Base-by-base conservation (phyloP, 2,329 filamentous ascomycete genomes). In the Pseudopyrenochaeta lycopersici region DNA sequence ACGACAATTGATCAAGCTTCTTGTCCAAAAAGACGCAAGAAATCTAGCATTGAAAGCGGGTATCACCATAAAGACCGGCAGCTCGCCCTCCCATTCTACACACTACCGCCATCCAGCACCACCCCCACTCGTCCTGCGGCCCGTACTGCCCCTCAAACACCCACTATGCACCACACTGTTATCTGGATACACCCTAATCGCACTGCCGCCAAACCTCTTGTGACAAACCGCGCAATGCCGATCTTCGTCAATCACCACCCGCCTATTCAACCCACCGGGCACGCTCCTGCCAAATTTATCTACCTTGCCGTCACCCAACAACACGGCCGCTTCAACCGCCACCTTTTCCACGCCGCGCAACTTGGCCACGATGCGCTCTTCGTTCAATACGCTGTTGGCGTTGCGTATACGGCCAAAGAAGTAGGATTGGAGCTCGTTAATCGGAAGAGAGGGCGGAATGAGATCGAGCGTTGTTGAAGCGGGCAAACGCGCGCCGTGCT, bases 141-240 rank as follows among this genome's bases (percentile, higher is more conserved):
- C 71, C 12, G 70, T 55, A 51, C 67, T 71, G 7, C 70, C 68
- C 49, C 68, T 65, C 64, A 78, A 73, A 70, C 81, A 82, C 2
- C 81, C 81, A 52, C 78, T 80, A 67, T 83, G 81, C 53, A 82
- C 79, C 17, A 82, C 80, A 42, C 74, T 72, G 38, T 77, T 75
- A 64, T 96, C 90, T 6, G 93, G 91, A 76, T 95, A 84, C 11
- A 97, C 93, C 35, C 93, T 89, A 54, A 98, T 90, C 15, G 97
- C 95, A 74, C 90, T 96, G 1, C 92, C 90, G 1, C 93, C 94
- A 61, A 99, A 85, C 62, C 95, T 83, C 81, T 97, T 98, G 76
- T 97, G 90, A 73, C 95, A 99, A 14, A 96, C 91, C 11, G 90
- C 88, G 73, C 95, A 99, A 49, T 97, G 89, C 46, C 91, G 83